Evolutionary conservation across 495 filamentous ascomycete genomes (phyloP).

Genomic region (Letharia columbiana): DNA sequence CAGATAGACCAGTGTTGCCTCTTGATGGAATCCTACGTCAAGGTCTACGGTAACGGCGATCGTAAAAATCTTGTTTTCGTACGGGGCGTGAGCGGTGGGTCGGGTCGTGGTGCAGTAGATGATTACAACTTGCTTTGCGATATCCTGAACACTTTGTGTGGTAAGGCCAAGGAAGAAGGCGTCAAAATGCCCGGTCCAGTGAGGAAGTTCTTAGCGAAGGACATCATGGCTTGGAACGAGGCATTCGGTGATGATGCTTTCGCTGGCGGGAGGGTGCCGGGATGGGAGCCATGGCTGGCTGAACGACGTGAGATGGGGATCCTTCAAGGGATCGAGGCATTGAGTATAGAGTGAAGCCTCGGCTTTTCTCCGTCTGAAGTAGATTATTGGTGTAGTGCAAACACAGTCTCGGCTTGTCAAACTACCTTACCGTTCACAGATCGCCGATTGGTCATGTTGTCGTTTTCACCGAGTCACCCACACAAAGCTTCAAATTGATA

Average conservation of each 20-base stretch:
- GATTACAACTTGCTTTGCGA: conserved; percentile 17
- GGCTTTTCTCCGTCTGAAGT: no score
- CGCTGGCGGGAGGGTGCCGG: conserved; percentile 11
- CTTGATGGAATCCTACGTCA: conserved; percentile 6
- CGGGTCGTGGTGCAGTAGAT: conserved; percentile 8
- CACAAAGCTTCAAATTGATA: no score
- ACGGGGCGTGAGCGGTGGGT: neutral
- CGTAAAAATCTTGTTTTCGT: conserved; percentile 1
- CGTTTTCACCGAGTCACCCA: no score
- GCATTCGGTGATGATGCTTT: conserved; percentile 14
- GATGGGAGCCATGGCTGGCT: conserved; percentile 10
- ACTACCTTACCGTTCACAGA: no score
- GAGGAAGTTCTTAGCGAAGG: conserved; percentile 12
- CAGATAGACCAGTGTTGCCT: conserved; percentile 16
- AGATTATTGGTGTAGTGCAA: no score
- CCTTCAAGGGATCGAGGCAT: neutral
- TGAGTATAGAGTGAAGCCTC: neutral
- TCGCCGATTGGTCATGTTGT: no score
- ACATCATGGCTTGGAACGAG: conserved; percentile 9
- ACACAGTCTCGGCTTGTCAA: no score
- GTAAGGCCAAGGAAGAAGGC: neutral
- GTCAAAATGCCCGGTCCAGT: neutral
- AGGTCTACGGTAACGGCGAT: conserved; percentile 8
- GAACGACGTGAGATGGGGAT: neutral
- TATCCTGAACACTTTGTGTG: neutral